Base-by-base conservation (phyloP, 352 stramenopile species). In the Phytophthora pisi region DNA sequence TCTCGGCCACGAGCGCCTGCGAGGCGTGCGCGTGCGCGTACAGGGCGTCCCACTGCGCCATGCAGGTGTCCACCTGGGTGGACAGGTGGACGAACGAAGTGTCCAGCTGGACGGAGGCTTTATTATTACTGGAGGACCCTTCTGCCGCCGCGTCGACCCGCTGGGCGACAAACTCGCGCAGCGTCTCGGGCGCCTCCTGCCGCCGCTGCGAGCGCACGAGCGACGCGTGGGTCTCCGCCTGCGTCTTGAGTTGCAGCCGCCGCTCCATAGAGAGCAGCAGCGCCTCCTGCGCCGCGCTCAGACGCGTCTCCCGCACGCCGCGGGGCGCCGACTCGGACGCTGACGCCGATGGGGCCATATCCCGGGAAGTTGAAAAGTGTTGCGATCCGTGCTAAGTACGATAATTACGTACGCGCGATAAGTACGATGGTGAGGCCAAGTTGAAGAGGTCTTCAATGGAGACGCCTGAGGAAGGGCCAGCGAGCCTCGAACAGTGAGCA, bases 1-100 rank as follows among this genome's bases (percentile, higher is more conserved):
- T 93, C 43, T 93, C 84, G 15, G 88, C 77, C 24, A 95, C 82
- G 10, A 93, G 72, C 13, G 72, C 79, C 24, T 91, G 78, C 18
- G 84, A 86, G 23, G 84, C 58, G 30, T 90, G 77, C 4, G 85
- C 84, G 60, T 93, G 83, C 20, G 70, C 64, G 31, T 77, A 76
- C 51, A 95, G 54, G 40, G 51, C 52, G 26, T 66, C 30, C 78
- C 87, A 91, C 50, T 84, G 63, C 4, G 51, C 24, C 18, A 61
- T 68, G 16, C 74, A 82, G 7, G 24, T 68, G 26, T 78, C 68
- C n/a, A 91, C 36, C 13, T 75, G 47, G 3, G 23, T 40, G 7
- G 67, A 57, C 47, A 91, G 84, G 36, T 49, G 57, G 18, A 56
- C 5, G 45, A 88, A 75, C 1, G 59, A 51, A 50, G 74, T 38